Base-by-base conservation (phyloP, 441 rosid genomes). In the Syzygium syzygioides region DNA sequence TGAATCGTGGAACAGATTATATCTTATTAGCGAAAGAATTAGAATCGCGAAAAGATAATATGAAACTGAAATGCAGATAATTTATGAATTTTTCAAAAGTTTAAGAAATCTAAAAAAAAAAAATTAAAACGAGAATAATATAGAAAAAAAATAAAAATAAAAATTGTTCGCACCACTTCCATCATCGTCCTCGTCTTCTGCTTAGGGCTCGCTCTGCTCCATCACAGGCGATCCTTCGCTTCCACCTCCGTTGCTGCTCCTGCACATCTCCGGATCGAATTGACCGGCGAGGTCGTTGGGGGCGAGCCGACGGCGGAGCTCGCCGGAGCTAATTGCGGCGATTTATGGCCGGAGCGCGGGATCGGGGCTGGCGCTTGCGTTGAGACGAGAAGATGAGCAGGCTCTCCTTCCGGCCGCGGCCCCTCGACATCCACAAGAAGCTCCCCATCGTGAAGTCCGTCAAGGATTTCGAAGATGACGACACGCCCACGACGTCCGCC, bases 391-490 rank as follows among this genome's bases (percentile, higher is more conserved):
- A 86, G 90, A 89, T 89, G 90, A 89, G 90, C 86, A 95, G 99
- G 94, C 95, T 96, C 12, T 97, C 99, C 64, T 94, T 97, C 90
- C 90, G 99, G 91, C 99, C 98, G 34, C 94, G 99, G 53, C 99
- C 98, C 28, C 90, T 97, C 30, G 99, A 97, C 91, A 95, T 97
- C 53, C 97, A 96, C 93, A 97, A 96, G 93, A 97, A 96, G 95
- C 95, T 97, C 54, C 99, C 99, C 11, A 96, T 97, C 88, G 91
- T 97, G 5, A 97, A 97, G 91, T 96, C 98, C 41, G 91, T 94
- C 15, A 96, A 96, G 92, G 99, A 97, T 88, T 96, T 97, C 88
- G 99, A 97, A 91, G 99, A 97, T 11, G 99, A 97, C 86, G 99
- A 96, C 37, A 90, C 94, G 50, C 95, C 97, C 50, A 92, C 96